Evolutionary conservation across 139 green algal genomes (phyloP), one percentile per base, ranked within the genome.

Genomic region (Bryopsis sp.): DNA sequence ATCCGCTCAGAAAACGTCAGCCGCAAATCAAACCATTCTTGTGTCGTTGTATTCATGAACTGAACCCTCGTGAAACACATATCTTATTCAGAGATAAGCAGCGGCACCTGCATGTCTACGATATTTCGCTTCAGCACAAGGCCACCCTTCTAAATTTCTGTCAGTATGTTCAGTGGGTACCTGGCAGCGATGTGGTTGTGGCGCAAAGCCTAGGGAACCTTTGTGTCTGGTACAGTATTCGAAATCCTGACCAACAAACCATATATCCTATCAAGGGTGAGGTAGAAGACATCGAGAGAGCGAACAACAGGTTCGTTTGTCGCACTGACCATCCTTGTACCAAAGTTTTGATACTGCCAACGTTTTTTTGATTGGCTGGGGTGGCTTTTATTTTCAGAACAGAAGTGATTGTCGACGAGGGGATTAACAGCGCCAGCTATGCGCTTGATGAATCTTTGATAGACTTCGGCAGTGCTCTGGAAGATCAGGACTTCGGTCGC

Each of bases 71-170:
- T 29, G 88, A 74, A 32, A 88, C 83, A 22, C 87, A 95, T 76
- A 70, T 95, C 60, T 76, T 95, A 58, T 95, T 92, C 78, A 78
- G 87, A 2, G 87, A 95, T 82, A 93, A 92, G 74, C 81, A 83
- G 50, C 79, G 81, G 32, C 77, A 86, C 59, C 77, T 95, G 67
- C 78, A 88, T 72, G 71, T 93, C 32, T 89, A 78, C 71, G 72
- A 86, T 76, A 72, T 95, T 28, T 50, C 58, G 57, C 46, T 47
- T 6, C 82, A 88, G 75, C 73, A 87, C 71, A 84, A 82, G 43
- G 77, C 65, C 66, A 89, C 82, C 63, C 77, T 95, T 64, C 81
- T 92, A 29, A 78, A 83, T 68, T 89, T 82, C 71, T 87, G 78
- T 69, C 77, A 76, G 61, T 95, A 95, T 68, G 84, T 88, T 48